Evolutionary conservation across 352 stramenopile genomes (phyloP).

Genomic region (Phytophthora pisi): DNA sequence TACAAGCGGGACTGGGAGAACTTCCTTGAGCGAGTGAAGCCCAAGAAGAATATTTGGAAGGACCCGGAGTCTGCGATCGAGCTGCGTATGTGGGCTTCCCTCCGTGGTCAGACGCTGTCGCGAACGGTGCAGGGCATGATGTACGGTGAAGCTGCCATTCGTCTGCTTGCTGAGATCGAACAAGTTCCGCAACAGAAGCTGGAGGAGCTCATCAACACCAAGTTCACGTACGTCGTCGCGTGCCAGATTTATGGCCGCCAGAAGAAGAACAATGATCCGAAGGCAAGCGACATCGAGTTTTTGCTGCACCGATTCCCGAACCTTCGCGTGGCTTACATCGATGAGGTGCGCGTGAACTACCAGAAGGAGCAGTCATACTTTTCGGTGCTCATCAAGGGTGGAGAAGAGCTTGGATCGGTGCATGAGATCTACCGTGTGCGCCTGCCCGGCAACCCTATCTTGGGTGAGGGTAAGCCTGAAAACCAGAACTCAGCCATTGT

Average conservation of each 20-base stretch:
- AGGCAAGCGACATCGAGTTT: conserved; percentile 98
- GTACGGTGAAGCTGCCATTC: conserved; percentile 98
- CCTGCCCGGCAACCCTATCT: conserved; percentile 97
- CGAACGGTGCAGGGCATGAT: conserved; percentile 99
- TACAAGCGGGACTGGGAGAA: conserved; percentile 99
- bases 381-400: conserved; percentile 97
- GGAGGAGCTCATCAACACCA: conserved; percentile 97
- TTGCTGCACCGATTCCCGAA: conserved; percentile 97
- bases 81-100: conserved; percentile 97
- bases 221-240: conserved; percentile 99
- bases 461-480: conserved; percentile 99
- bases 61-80: conserved; percentile 86
- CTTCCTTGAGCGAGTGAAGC: conserved; percentile 96
- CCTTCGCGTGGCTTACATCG: conserved; percentile 98
- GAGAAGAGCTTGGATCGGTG: conserved; percentile 60
- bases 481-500: conserved; percentile 99
- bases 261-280: conserved; percentile 98
- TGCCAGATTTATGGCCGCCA: conserved; percentile 99
- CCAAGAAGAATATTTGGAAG: conserved; percentile 94
- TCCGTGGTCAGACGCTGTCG: conserved; percentile 97
- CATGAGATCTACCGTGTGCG: conserved; percentile 97
- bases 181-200: conserved; percentile 88
- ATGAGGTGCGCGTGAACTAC: conserved; percentile 96
- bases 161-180: conserved; percentile 97
- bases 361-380: conserved; percentile 96